These are phyloP conservation scores for Olyra latifolia DNA, from an alignment of 176 grass and related monocot genomes.

Conservation along the genomic window DNA sequence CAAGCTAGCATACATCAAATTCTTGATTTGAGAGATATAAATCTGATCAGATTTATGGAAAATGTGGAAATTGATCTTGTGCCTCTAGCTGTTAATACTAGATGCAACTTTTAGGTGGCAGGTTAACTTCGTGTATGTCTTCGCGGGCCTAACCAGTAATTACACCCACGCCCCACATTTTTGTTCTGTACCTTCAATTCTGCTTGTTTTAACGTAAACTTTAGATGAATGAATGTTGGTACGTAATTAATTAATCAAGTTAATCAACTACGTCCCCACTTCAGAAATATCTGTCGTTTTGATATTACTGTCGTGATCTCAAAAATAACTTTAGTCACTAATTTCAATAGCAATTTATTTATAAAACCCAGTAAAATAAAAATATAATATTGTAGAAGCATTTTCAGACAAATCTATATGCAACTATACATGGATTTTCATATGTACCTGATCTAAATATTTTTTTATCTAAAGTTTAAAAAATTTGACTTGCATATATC, in stretches of 20 bases:
- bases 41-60: constrained; percentile 5
- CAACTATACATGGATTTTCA: no score
- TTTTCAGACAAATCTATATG: no score
- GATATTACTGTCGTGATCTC: no score
- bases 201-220: not conserved
- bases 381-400: no score
- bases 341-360: no score
- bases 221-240: not conserved
- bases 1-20: not conserved
- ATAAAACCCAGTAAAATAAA: no score
- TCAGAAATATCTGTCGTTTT: no score
- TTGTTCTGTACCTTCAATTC: no score
- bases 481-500: no score
- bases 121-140: constrained; percentile 9
- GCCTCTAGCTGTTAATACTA: not conserved
- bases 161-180: not conserved
- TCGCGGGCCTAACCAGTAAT: not conserved
- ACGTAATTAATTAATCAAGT: not conserved
- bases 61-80: not conserved
- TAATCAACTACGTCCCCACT: not conserved
- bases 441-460: no score
- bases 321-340: no score
- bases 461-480: no score
- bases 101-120: constrained; percentile 10
- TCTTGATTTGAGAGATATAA: not conserved